Percentiles rank a stretch among this genome's conserved stretches.
These are phyloP conservation scores for Penicillium sp. DNA, from an alignment of 2,329 filamentous ascomycete species.

Conservation along the genomic window DNA sequence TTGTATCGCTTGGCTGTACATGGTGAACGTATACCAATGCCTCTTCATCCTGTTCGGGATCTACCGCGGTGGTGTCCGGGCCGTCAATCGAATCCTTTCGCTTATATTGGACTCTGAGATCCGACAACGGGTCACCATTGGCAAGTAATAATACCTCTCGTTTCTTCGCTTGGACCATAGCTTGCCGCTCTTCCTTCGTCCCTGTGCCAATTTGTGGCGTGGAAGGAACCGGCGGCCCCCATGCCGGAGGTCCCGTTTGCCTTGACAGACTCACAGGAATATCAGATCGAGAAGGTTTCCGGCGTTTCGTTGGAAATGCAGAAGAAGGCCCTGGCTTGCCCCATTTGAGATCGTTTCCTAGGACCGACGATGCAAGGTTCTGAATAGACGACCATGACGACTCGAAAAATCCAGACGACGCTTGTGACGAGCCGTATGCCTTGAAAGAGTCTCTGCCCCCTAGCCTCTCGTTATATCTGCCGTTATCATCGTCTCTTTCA, in stretches of 20 bases:
- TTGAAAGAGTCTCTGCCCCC: conserved; percentile 23
- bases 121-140: conserved; percentile 36
- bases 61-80: conserved; percentile 20
- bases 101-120: conserved; percentile 39
- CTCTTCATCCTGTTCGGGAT: conserved; percentile 60
- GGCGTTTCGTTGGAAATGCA: conserved; percentile 24
- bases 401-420: conserved; percentile 37
- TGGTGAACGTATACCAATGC: conserved; percentile 88
- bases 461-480: conserved; percentile 18
- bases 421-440: conserved; percentile 13
- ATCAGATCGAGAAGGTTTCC: conserved; percentile 38
- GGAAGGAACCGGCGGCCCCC: conserved; percentile 38
- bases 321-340: conserved; percentile 23
- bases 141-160: conserved; percentile 43
- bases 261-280: conserved; percentile 24
- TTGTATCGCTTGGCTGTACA: conserved; percentile 76
- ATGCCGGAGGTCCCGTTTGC: conserved; percentile 26
- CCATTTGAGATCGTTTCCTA: conserved; percentile 38
- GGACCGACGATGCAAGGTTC: conserved; percentile 45
- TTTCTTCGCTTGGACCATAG: conserved; percentile 46
- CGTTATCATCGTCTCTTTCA: conserved; percentile 13
- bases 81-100: conserved; percentile 43
- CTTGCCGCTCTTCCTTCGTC: conserved; percentile 42
- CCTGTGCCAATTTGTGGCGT: conserved; percentile 33
- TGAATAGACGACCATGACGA: conserved; percentile 48